A percentile compares a stretch with the other conserved stretches of the same genome.
phyloP scores from a whole-genome alignment of 257 asterid species.

The Cordia subcordata region DNA sequence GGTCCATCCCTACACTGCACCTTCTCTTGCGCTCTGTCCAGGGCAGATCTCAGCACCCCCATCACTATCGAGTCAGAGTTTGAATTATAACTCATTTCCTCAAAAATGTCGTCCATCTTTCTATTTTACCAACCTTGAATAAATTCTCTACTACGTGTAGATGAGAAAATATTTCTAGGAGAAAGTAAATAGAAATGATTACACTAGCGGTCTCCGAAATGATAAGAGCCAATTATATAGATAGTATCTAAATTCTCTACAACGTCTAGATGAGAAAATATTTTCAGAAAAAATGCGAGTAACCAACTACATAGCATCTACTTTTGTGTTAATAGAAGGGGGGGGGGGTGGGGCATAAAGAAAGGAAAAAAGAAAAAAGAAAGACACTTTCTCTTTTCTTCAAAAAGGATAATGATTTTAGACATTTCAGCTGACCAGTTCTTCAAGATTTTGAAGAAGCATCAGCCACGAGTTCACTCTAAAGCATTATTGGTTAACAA shows the following conservation, averaged over 20 bases:
- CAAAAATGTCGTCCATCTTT: constrained; percentile 56
- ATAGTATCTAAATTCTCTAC: neutral
- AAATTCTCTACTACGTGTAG: no score
- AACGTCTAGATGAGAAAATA: neutral
- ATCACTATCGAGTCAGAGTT: constrained; percentile 56
- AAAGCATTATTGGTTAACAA: no score
- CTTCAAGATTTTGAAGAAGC: neutral
- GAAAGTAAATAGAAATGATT: neutral
- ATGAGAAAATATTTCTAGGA: neutral
- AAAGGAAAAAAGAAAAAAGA: no score
- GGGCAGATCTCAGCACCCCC: constrained; percentile 65
- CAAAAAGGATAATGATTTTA: constrained; percentile 6
- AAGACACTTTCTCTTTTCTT: constrained; percentile 10
- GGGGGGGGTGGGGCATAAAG: no score
- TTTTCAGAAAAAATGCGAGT: no score
- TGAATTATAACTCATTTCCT: constrained; percentile 51
- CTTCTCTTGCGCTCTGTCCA: constrained; percentile 75
- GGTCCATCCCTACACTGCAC: constrained; percentile 60
- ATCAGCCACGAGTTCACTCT: constrained; percentile 1
- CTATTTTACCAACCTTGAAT: no score
- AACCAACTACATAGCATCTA: no score
- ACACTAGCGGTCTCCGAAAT: neutral
- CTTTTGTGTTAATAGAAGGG: no score
- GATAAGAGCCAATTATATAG: no score
- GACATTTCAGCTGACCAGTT: constrained; percentile 14